A percentile compares a stretch with the other conserved stretches of the same genome.
Conservation (phyloP, 306 rosid genomes). For the Ormosia semicastrata region DNA sequence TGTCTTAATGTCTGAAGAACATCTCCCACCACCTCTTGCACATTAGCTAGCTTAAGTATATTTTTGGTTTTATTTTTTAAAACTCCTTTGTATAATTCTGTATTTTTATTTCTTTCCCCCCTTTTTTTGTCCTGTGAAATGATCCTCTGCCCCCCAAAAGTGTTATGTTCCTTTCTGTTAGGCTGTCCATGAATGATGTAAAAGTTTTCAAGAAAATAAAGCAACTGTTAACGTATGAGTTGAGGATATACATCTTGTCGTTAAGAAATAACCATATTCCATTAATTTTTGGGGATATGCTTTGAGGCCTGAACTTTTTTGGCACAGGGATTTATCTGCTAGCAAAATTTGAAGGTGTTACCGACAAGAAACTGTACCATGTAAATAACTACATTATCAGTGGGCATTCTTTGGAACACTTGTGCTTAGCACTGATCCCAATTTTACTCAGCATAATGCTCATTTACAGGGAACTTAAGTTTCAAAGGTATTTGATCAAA, state of each 20-base stretch:
- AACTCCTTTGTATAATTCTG: background rate
- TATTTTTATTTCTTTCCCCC: background rate
- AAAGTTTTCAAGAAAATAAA: background rate
- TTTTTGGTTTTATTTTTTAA: background rate
- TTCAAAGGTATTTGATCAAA: conserved; percentile 45
- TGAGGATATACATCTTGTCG: background rate
- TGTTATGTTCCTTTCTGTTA: background rate
- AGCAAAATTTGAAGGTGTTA: conserved; percentile 58
- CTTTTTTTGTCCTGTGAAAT: background rate
- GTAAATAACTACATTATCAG: conserved; percentile 50
- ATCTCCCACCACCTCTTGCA: background rate
- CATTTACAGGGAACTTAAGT: conserved; percentile 38
- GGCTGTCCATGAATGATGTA: background rate
- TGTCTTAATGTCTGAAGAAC: background rate
- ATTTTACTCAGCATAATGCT: conserved; percentile 61
- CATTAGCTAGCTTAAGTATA: background rate
- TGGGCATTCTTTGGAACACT: conserved; percentile 65
- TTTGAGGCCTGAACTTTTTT: conserved; percentile 11
- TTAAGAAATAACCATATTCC: background rate
- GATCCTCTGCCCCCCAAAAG: background rate
- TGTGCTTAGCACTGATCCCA: conserved; percentile 55
- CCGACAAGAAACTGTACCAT: conserved; percentile 56
- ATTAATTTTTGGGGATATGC: background rate
- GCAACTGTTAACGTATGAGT: background rate
- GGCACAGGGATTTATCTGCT: conserved; percentile 57